Evolutionary conservation across 805 yeast species (phyloP), one percentile per base, ranked within the genome.

Genomic region (Saccharomycopsis fermentans): DNA sequence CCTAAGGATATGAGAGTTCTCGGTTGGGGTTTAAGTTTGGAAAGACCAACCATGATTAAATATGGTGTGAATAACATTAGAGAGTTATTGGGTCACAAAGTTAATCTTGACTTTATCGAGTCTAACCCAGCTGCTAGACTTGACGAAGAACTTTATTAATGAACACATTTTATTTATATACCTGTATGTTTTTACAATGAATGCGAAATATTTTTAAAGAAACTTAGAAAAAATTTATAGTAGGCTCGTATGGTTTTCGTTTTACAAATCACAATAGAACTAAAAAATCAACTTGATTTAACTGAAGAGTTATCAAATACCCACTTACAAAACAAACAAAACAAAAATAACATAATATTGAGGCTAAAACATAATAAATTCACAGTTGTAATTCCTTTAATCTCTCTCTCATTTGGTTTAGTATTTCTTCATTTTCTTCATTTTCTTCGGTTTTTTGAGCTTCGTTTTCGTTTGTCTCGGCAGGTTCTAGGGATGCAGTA

Each of bases 11-110:
- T 95, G 77, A 81, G 97, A 71, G 98, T 92, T 12, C 81, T 90
- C 65, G 99, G 99, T 63, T 94, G 96, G 90, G 99, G 99, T 69
- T 79, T 94, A 67, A 87, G 96, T 26, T 80, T 94, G 71, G 99
- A 94, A 75, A 86, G 99, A 77, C 99, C 99, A 63, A 94, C 99
- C 35, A 94, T 94, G 99, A 94, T 94, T 73, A 94, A 92, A 75
- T 94, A 94, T 70, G 96, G 86, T 61, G 96, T 94, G 60, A 85
- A 90, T 65, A 94, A 94, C 73, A 94, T 94, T 68, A 86, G 99
- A 79, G 99, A 94, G 73, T 77, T 94, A 68, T 79, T 94, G 70
- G 99, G 99, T 62, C 99, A 94, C 74, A 94, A 95, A 78, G 98
- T 94, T 54, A 82, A 90, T 63, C 79, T 94, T 65, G 97, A 90